phyloP scores from a whole-genome alignment of 306 rosid species.

The Heteromeles arbutifolia region DNA sequence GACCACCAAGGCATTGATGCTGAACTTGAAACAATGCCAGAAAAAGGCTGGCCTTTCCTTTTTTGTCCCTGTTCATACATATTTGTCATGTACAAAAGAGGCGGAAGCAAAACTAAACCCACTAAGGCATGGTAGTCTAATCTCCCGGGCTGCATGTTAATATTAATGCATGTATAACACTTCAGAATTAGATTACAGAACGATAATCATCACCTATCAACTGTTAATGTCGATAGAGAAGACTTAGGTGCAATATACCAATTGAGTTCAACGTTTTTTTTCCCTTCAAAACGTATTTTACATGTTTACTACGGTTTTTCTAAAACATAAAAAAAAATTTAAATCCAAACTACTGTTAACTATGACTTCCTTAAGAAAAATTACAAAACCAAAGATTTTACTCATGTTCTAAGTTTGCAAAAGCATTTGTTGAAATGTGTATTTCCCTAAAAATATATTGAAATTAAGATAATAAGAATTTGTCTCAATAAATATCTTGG shows the following conservation, averaged over 20 bases:
- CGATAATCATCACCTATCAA: background rate
- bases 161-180: background rate
- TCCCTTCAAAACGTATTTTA: no score
- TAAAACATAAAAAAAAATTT: no score
- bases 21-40: background rate
- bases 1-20: slow-evolving; percentile 7
- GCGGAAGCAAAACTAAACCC: background rate
- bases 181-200: no score
- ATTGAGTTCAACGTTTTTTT: no score
- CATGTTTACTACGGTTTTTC: no score
- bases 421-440: no score
- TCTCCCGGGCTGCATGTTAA: no score
- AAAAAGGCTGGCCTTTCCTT: background rate
- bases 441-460: background rate
- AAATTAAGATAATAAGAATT: background rate
- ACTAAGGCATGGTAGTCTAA: background rate
- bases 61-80: background rate
- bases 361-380: no score
- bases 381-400: no score
- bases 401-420: no score
- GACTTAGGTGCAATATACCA: no score
- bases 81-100: background rate
- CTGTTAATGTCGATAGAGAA: background rate
- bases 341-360: no score
- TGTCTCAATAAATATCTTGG: background rate